Percentiles rank a stretch among this genome's conserved stretches.
phyloP scores from a whole-genome alignment of 2,329 filamentous ascomycete genomes.

The Cladosporium colombiae region DNA sequence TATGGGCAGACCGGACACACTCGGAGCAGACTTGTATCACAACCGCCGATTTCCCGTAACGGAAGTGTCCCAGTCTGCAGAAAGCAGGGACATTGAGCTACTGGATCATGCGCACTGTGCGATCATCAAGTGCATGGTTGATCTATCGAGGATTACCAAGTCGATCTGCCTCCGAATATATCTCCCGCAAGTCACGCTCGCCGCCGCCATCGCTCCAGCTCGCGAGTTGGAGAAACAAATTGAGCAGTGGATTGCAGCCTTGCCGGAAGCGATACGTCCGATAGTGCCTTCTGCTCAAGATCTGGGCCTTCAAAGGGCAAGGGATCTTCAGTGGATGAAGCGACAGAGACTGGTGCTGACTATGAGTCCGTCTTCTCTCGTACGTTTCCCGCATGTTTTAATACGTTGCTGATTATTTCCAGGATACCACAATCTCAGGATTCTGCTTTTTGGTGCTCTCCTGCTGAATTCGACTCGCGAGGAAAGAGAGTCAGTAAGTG shows the following conservation, averaged over 20 bases:
- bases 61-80: background rate
- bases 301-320: background rate
- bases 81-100: background rate
- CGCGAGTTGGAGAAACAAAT: background rate
- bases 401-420: background rate
- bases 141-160: background rate
- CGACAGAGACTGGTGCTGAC: background rate
- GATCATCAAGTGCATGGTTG: background rate
- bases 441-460: background rate
- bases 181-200: background rate
- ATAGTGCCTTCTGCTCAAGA: background rate
- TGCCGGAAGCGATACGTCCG: background rate
- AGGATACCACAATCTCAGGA: constrained; percentile 1
- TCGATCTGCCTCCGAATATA: background rate
- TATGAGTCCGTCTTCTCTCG: background rate
- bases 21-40: background rate
- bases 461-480: background rate
- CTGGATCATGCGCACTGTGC: background rate
- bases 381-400: background rate
- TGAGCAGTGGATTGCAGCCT: background rate
- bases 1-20: constrained; percentile 3
- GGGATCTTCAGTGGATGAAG: constrained; percentile 3
- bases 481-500: background rate
- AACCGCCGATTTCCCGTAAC: background rate
- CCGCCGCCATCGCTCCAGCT: background rate